Base-by-base conservation (phyloP, 1,284 basidiomycete genomes). In the Fomes fomentarius region DNA sequence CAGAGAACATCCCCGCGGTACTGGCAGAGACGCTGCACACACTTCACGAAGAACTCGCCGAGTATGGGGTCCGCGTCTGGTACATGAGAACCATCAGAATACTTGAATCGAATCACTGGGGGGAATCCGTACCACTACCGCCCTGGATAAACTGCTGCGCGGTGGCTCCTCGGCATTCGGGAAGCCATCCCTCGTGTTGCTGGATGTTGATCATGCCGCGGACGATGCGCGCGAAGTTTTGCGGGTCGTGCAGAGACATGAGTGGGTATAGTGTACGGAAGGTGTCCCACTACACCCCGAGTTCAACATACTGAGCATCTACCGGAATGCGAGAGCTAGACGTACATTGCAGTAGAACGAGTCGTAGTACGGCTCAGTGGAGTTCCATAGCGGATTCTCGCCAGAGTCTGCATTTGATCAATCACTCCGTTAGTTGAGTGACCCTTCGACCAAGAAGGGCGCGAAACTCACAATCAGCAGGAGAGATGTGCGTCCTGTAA, bases 11-110 rank as follows among this genome's bases (percentile, higher is more conserved):
- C 4, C 15, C 11, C 12, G 1, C 50, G 33, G 28, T 17, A 1
- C 28, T 7, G 7, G 12, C 28, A 30, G 6, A 6, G 12, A 12
- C 28, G 7, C 12, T 12, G 12, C 17, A 56, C 74, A 15, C 65
- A 84, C 83, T 87, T 87, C 44, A 86, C 82, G 57, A 81, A 81
- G 69, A 85, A 86, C 66, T 87, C 84, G 17, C 76, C 81, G 2
- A 87, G 69, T 43, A 86, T 84, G 0, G 83, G 83, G 62, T 86
- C 84, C 0, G 73, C 85, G 58, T 86, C 84, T 85, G 41, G 14
- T 9, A 17, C 1, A 33, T n/a, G 42, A 24, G n/a, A n/a, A n/a
- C n/a, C n/a, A 49, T 5, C 15, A 9, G 37, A 10, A n/a, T 45
- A 24, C 34, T 30, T 10, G 26, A 24, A 19, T 24, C 11, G 22